phyloP scores from a whole-genome alignment of 2,329 filamentous ascomycete genomes.

The Aspergillus melleus region DNA sequence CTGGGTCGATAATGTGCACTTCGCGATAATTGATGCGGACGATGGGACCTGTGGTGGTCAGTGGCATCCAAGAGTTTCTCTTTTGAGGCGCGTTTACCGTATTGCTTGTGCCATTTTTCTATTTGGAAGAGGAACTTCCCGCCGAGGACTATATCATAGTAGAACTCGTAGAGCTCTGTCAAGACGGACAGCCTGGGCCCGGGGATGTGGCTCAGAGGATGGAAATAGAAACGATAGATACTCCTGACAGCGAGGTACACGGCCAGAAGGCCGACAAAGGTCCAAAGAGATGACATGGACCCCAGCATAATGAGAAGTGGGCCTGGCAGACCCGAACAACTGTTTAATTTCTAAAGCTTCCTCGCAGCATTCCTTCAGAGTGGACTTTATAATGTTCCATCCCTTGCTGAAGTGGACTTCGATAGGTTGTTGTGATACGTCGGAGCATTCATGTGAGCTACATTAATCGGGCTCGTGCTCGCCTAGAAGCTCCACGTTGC shows the following conservation, averaged over 20 bases:
- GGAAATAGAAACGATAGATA: constrained; percentile 30
- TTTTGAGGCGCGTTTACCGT: constrained; percentile 18
- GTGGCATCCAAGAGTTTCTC: too few relatives aligned
- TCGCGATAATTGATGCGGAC: constrained; percentile 40
- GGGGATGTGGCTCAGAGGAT: constrained; percentile 32
- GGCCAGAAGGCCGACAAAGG: not conserved
- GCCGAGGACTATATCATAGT: constrained; percentile 24
- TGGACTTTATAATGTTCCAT: not conserved
- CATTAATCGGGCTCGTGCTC: too few relatives aligned
- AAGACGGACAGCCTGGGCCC: constrained; percentile 33
- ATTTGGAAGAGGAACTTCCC: constrained; percentile 27
- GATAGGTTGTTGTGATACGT: too few relatives aligned
- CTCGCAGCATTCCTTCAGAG: not conserved
- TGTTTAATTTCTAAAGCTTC: not conserved
- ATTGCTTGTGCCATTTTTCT: constrained; percentile 26
- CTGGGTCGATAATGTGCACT: constrained; percentile 36
- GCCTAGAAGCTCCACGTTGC: too few relatives aligned
- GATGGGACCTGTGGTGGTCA: constrained; percentile 29
- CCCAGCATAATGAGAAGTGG: not conserved
- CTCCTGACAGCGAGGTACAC: not conserved
- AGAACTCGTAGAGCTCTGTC: constrained; percentile 30
- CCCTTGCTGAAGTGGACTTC: too few relatives aligned
- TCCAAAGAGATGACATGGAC: not conserved
- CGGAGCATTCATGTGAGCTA: too few relatives aligned
- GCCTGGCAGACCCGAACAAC: too few relatives aligned